phyloP scores from a whole-genome alignment of 2,329 filamentous ascomycete genomes.

The Chaetomium olivaceum region DNA sequence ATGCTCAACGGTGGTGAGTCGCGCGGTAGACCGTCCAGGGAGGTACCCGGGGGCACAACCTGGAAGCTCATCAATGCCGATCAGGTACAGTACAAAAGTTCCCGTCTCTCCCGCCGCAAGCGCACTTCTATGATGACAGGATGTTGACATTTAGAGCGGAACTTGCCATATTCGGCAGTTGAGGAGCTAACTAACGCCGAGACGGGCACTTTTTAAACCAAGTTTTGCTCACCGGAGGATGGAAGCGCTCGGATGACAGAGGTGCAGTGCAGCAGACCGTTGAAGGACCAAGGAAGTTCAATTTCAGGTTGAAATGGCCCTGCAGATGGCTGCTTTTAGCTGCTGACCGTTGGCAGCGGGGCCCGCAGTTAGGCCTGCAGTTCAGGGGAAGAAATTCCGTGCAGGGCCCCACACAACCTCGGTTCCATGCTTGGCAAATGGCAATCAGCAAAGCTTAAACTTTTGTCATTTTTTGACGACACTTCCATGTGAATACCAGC shows the following conservation, averaged over 20 bases:
- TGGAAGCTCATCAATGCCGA: neutral
- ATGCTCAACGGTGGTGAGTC: too few relatives aligned
- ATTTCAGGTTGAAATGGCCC: neutral
- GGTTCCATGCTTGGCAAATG: neutral
- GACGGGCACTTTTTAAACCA: too few relatives aligned
- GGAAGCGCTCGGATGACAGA: too few relatives aligned
- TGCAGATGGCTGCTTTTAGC: too few relatives aligned
- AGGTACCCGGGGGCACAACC: neutral
- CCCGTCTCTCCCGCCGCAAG: too few relatives aligned
- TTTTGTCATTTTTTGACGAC: neutral
- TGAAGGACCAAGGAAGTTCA: neutral
- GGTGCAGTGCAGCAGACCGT: neutral
- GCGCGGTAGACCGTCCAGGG: too few relatives aligned
- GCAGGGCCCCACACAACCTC: neutral
- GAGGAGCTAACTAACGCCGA: neutral
- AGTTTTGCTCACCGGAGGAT: neutral
- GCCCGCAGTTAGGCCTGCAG: too few relatives aligned
- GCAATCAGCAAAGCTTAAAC: conserved; percentile 6
- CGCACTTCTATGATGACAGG: too few relatives aligned
- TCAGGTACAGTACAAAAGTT: too few relatives aligned
- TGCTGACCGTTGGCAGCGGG: neutral
- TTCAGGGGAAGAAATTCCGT: neutral
- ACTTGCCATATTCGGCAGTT: neutral
- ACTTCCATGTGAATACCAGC: neutral
- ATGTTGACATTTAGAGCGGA: neutral